A percentile compares a stretch with the other conserved stretches of the same genome.
Evolutionary conservation across 805 yeast genomes (phyloP).

Genomic region (Torulaspora franciscae): DNA sequence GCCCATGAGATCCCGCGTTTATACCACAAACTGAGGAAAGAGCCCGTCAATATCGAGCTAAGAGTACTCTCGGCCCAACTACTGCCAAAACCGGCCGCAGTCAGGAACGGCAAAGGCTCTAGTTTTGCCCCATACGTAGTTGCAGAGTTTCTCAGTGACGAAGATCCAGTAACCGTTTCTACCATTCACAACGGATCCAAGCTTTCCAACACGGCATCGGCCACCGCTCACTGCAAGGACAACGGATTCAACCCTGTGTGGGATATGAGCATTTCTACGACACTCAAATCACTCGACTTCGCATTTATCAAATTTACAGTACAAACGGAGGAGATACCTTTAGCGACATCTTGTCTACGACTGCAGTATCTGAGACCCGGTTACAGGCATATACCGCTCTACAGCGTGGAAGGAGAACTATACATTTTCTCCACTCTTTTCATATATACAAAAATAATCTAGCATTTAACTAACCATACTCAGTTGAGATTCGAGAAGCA

Average conservation of each 20-base stretch:
- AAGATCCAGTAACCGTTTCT: constrained; percentile 21
- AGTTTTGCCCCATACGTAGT: constrained; percentile 26
- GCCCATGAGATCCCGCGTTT: constrained; percentile 26
- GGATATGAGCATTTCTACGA: constrained; percentile 52
- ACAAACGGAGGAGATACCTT: constrained; percentile 39
- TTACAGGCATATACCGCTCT: constrained; percentile 73
- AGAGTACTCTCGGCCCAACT: constrained; percentile 77
- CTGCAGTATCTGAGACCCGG: constrained; percentile 67
- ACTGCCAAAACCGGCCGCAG: constrained; percentile 62
- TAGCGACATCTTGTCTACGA: constrained; percentile 61
- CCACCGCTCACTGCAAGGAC: constrained; percentile 40
- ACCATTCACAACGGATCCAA: constrained; percentile 22
- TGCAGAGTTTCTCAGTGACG: constrained; percentile 22
- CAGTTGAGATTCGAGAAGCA: not conserved
- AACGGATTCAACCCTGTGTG: constrained; percentile 90
- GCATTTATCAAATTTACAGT: constrained; percentile 54
- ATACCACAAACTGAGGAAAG: constrained; percentile 16
- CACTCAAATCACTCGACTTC: constrained; percentile 38
- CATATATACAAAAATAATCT: constrained; percentile 26
- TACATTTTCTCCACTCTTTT: constrained; percentile 55
- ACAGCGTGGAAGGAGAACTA: constrained; percentile 78
- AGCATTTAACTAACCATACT: not conserved
- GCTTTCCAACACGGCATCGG: constrained; percentile 13
- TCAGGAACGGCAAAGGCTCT: constrained; percentile 29
- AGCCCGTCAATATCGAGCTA: constrained; percentile 34